phyloP scores from a whole-genome alignment of 352 stramenopile genomes.

The Poterioochromonas sp. region DNA sequence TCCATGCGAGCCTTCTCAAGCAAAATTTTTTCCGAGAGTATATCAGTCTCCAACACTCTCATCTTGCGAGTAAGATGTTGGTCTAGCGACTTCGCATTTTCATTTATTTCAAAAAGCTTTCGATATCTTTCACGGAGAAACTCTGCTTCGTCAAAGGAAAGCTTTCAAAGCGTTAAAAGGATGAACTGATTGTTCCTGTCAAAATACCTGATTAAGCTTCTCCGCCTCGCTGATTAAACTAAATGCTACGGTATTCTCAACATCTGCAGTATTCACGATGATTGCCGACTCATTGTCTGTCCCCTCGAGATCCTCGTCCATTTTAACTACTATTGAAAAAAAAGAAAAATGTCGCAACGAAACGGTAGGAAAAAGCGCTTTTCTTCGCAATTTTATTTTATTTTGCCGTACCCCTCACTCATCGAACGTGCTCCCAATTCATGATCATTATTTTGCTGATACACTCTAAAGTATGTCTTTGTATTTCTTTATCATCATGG shows the following conservation, averaged over 20 bases:
- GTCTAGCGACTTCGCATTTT: neutral
- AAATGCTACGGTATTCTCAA: constrained; percentile 7
- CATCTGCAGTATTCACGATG: no score
- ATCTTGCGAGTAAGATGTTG: neutral
- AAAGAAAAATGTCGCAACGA: no score
- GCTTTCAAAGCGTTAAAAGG: constrained; percentile 1
- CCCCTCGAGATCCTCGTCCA: no score
- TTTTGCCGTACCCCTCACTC: no score
- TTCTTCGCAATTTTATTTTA: no score
- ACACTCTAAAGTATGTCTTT: constrained; percentile 91
- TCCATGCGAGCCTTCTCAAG: constrained; percentile 68
- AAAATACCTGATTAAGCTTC: neutral
- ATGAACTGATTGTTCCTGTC: neutral
- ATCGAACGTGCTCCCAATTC: constrained; percentile 90
- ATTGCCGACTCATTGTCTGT: no score
- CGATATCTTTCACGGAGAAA: constrained; percentile 13
- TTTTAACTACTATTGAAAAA: no score
- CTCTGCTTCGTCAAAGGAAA: neutral
- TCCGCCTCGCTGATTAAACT: neutral
- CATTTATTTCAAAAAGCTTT: neutral
- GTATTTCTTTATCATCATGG: constrained; percentile 87
- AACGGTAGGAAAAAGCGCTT: no score
- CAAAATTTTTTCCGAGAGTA: constrained; percentile 68
- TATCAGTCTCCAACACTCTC: constrained; percentile 41
- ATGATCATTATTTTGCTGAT: constrained; percentile 98